phyloP scores from a whole-genome alignment of 108 stramenopile genomes.

The Seminavis robusta region DNA sequence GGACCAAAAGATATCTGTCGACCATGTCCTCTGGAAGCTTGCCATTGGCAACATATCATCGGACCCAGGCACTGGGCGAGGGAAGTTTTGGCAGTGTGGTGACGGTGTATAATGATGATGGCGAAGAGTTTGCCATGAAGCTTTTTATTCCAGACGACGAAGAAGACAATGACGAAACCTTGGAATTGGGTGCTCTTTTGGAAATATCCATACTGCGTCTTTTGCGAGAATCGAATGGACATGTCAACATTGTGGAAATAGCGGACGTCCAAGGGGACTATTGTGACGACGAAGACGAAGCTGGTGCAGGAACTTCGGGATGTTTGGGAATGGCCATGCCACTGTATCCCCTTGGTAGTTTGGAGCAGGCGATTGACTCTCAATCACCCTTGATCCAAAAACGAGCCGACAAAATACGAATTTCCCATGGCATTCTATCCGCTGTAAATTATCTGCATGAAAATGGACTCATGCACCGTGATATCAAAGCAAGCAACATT shows the following conservation, averaged over 20 bases:
- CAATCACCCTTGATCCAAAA: constrained; percentile 20
- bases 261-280: constrained; percentile 62
- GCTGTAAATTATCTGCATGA: constrained; percentile 92
- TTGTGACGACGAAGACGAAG: constrained; percentile 41
- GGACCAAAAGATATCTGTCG: neutral
- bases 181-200: constrained; percentile 64
- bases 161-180: constrained; percentile 29
- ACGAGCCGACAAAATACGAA: constrained; percentile 40
- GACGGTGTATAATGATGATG: constrained; percentile 80
- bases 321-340: constrained; percentile 70
- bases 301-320: constrained; percentile 50
- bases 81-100: constrained; percentile 75
- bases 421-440: constrained; percentile 69
- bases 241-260: constrained; percentile 72
- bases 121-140: constrained; percentile 74
- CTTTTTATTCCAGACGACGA: constrained; percentile 53
- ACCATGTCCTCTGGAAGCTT: constrained; percentile 72
- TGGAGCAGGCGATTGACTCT: constrained; percentile 40
- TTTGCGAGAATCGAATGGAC: constrained; percentile 56
- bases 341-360: constrained; percentile 48
- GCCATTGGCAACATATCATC: constrained; percentile 64
- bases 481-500: constrained; percentile 97
- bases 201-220: constrained; percentile 77
- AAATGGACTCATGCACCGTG: constrained; percentile 95
- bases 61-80: constrained; percentile 64